phyloP scores from a whole-genome alignment of 192 early-diverging fungal species.

The Rhizophlyctis rosea region DNA sequence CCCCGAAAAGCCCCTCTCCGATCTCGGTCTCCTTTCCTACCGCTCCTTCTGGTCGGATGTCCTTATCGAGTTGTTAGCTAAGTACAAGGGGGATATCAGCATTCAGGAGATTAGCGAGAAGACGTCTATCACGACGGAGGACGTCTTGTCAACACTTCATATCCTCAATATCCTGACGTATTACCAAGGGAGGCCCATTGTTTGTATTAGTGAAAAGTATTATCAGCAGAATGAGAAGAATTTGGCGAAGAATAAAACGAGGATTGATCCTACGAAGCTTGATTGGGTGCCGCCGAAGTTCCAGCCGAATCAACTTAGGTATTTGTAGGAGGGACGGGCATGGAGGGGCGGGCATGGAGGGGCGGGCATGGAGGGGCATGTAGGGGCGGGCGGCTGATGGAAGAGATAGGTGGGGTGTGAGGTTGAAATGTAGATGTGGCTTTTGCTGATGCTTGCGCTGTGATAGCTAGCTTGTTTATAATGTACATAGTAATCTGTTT shows the following conservation, averaged over 20 bases:
- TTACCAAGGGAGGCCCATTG: constrained; percentile 85
- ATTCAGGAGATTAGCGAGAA: constrained; percentile 84
- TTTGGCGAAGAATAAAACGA: constrained; percentile 72
- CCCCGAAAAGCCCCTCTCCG: constrained; percentile 97
- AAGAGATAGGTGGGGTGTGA: no score
- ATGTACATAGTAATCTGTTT: no score
- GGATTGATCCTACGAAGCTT: constrained; percentile 72
- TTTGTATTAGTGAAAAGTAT: constrained; percentile 83
- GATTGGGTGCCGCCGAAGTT: constrained; percentile 54
- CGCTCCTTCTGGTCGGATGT: constrained; percentile 94
- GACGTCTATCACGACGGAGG: constrained; percentile 84
- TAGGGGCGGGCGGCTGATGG: no score
- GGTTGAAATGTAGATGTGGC: no score
- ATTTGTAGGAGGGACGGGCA: constrained; percentile 5
- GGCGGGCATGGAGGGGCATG: not conserved
- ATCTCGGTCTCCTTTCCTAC: constrained; percentile 91
- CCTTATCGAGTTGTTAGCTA: constrained; percentile 73
- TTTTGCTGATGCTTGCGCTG: no score
- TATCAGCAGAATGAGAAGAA: constrained; percentile 76
- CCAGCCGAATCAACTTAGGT: constrained; percentile 45
- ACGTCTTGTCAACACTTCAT: constrained; percentile 89
- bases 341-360: not conserved
- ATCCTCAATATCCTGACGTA: constrained; percentile 85
- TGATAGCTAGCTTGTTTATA: no score
- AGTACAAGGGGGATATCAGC: constrained; percentile 73